phyloP scores from a whole-genome alignment of 352 stramenopile species.

The Peronosclerospora sorghi region DNA sequence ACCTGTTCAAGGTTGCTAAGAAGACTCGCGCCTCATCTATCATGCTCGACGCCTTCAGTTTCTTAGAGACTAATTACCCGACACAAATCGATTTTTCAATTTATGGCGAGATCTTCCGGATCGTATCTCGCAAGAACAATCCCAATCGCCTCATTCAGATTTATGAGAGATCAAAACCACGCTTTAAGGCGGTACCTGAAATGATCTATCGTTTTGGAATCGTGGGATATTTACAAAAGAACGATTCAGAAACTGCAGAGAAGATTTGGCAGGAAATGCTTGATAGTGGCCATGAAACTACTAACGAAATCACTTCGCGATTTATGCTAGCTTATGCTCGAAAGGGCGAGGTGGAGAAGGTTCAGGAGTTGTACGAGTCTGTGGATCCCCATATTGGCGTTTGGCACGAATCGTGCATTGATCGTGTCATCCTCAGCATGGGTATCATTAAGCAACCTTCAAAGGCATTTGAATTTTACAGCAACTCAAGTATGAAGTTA shows the following conservation, averaged over 20 bases:
- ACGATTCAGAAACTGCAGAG: constrained; percentile 34
- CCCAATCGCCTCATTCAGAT: constrained; percentile 31
- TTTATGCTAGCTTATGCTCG: constrained; percentile 46
- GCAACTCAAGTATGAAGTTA: constrained; percentile 71
- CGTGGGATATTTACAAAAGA: constrained; percentile 36
- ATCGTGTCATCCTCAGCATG: constrained; percentile 59
- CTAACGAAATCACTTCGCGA: constrained; percentile 59
- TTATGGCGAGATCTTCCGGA: constrained; percentile 50
- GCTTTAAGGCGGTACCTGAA: constrained; percentile 41
- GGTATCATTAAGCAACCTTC: constrained; percentile 47
- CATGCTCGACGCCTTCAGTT: constrained; percentile 42
- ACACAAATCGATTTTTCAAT: constrained; percentile 47
- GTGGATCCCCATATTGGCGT: constrained; percentile 50
- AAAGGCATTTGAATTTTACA: constrained; percentile 69
- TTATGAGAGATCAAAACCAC: constrained; percentile 33
- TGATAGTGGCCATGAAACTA: constrained; percentile 35
- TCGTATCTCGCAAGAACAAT: constrained; percentile 27
- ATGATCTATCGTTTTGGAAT: constrained; percentile 67
- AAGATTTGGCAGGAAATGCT: constrained; percentile 45
- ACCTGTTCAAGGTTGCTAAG: constrained; percentile 42
- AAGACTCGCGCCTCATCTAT: constrained; percentile 33
- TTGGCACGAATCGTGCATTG: constrained; percentile 59
- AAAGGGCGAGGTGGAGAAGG: constrained; percentile 31
- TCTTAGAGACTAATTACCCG: constrained; percentile 32
- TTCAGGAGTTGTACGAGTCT: constrained; percentile 37